Evolutionary conservation across 2,329 filamentous ascomycete species (phyloP), one percentile per base, ranked within the genome.

Genomic region (Colletotrichum sp.): DNA sequence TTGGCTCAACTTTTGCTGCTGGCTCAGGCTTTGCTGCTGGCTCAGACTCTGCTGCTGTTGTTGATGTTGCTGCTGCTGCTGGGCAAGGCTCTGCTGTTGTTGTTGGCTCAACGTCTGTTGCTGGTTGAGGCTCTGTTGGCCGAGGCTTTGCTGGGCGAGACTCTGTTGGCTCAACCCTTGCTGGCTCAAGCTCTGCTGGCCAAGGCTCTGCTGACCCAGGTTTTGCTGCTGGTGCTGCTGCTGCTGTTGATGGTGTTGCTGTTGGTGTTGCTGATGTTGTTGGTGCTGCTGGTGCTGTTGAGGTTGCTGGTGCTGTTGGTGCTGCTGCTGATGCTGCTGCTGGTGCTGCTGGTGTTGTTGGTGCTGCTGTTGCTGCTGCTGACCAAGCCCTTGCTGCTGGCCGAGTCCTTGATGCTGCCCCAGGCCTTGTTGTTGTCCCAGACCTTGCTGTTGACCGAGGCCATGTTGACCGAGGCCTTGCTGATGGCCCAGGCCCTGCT

Each of bases 121-220:
- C 55, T 84, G 83, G 12, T 78, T 77, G 68, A 84, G 79, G 10
- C 79, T 75, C 71, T 83, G 82, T 66, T 82, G 82, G 67, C 83
- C 82, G 36, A 80, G 69, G 16, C 71, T 58, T 64, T 81, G 79
- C 58, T 80, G 81, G 52, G 78, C 78, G 43, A 83, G 76, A 10
- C 77, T 75, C 60, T 81, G 81, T 21, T 83, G 80, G n/a, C 76
- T 77, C 72, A 80, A 75, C 48, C 79, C 78, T 63, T 83, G 83
- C 43, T 84, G 83, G 9, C 77, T 75, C 72, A 84, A 78, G 18
- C 78, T 75, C 69, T 82, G 82, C 69, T 84, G 84, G 26, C 77
- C 72, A 13, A 79, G 72, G 76, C 78, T 63, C 65, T 78, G 74
- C 69, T 79, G 69, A 72, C 78, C 67, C 7, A 77, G 77, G 18